Evolutionary conservation across 208 protist genomes (phyloP).

Genomic region (Leishmania lainsoni): DNA sequence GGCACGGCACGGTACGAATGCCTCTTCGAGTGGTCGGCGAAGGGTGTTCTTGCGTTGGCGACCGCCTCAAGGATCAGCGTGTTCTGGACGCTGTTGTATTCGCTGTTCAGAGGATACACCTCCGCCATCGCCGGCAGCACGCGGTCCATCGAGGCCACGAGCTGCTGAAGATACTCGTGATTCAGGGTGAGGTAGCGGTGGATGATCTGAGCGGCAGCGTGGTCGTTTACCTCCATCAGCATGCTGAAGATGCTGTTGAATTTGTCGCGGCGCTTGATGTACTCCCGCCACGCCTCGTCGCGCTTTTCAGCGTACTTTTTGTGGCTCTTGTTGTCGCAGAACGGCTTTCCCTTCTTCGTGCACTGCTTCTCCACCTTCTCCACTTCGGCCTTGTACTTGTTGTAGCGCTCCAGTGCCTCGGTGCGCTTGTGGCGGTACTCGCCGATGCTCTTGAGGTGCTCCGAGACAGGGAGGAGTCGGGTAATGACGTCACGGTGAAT

Average conservation of each 20-base stretch:
- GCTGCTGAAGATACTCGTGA: slow-evolving; percentile 60
- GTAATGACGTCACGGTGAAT: slow-evolving; percentile 68
- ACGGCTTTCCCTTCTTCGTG: slow-evolving; percentile 66
- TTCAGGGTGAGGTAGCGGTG: slow-evolving; percentile 67
- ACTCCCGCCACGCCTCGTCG: slow-evolving; percentile 50
- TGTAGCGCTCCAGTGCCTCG: slow-evolving; percentile 47
- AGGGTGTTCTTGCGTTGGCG: slow-evolving; percentile 35
- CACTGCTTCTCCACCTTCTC: slow-evolving; percentile 64
- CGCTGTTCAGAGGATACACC: slow-evolving; percentile 61
- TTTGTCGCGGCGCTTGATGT: slow-evolving; percentile 34
- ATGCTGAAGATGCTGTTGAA: slow-evolving; percentile 55
- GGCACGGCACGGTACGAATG: slow-evolving; percentile 1
- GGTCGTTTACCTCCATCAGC: slow-evolving; percentile 75
- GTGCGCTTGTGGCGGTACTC: slow-evolving; percentile 32
- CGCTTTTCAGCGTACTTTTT: slow-evolving; percentile 55
- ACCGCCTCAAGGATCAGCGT: slow-evolving; percentile 57
- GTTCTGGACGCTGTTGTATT: slow-evolving; percentile 64
- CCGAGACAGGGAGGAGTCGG: slow-evolving; percentile 51
- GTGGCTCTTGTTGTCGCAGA: slow-evolving; percentile 62
- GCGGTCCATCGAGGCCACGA: slow-evolving; percentile 43
- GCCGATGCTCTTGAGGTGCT: slow-evolving; percentile 46
- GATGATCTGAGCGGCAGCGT: slow-evolving; percentile 66
- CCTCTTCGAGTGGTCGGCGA: slow-evolving; percentile 39
- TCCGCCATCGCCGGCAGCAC: slow-evolving; percentile 58
- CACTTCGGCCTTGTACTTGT: slow-evolving; percentile 57